Base-by-base conservation (phyloP, 2,329 filamentous ascomycete genomes). In the Neonectria neomacrospora region DNA sequence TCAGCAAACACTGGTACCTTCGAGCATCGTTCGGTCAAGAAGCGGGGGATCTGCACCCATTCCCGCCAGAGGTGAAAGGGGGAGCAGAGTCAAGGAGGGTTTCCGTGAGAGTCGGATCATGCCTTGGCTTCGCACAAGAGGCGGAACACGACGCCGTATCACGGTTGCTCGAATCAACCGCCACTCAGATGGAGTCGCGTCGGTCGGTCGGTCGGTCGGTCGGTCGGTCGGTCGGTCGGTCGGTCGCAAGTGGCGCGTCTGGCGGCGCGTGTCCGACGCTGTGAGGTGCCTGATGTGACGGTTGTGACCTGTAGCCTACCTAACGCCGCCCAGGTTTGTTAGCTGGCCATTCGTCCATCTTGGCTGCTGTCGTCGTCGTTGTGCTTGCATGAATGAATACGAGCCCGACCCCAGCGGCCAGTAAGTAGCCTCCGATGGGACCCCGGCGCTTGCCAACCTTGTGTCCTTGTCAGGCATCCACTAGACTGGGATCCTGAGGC, bases 321-420 rank as follows among this genome's bases (percentile, higher is more conserved):
- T 59, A 73, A 66, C 58, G 60, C 67, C 51, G 58, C 51, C 61
- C 65, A 9, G 64, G 48, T 41, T n/a, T n/a, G n/a, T 42, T 67
- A 61, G 64, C 48, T 63, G 61, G 30, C 61, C 64, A 68, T 63
- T 63, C 32, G 62, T 22, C 59, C 53, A 44, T 57, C 50, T 23
- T 23, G 45, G 44, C 58, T 41, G 47, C 58, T 41, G 48, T 64
- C 54, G 62, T 62, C 37, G 48, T 64, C 54, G 62, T 62, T 58
- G 63, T 58, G 58, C 55, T 65, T 64, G 63, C 65, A 73, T 73
- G 71, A 73, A 73, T 73, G 71, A 73, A 73, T 73, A 73, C 71
- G 71, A 73, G 71, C 53, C 60, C 26, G 42, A 55, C 26, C 58
- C 64, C 53, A 57, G 51, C 54, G 42, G 14, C 64, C 53, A 57